phyloP scores from a whole-genome alignment of 345 rosid species.

The Bretschneidera sinensis region DNA sequence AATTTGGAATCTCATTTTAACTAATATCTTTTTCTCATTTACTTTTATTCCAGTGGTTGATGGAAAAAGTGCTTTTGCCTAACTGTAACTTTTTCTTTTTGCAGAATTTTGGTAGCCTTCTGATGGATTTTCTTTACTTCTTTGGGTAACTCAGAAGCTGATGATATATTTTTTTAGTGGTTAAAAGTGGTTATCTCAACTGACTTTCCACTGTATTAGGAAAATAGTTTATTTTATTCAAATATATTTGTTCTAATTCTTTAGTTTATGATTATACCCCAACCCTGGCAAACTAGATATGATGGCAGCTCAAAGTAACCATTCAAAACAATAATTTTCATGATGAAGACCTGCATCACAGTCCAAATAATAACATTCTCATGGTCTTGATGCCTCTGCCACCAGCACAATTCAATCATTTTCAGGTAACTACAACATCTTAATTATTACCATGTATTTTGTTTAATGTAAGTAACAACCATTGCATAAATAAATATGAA shows the following conservation, averaged over 20 bases:
- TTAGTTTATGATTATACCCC: constrained; percentile 17
- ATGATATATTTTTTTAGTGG: not conserved
- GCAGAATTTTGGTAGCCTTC: constrained; percentile 90
- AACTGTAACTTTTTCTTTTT: constrained; percentile 21
- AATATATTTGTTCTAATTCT: constrained; percentile 1
- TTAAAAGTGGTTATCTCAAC: constrained; percentile 1
- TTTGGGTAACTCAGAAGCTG: constrained; percentile 69
- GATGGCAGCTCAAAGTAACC: no score
- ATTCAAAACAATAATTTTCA: no score
- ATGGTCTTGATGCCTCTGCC: no score
- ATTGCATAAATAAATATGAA: no score
- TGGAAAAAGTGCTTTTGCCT: constrained; percentile 14
- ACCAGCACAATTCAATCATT: no score
- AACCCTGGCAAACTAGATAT: no score
- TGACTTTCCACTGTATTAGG: not conserved
- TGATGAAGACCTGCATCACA: no score
- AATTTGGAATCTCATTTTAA: not conserved
- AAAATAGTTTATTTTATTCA: not conserved
- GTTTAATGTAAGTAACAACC: no score
- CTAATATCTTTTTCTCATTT: not conserved
- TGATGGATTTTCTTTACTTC: constrained; percentile 97
- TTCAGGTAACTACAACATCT: no score
- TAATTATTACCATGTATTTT: no score
- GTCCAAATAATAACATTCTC: no score
- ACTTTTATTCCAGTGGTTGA: not conserved